These are phyloP conservation scores for Phytophthora rubi DNA, from an alignment of 352 stramenopile species.

Conservation along the genomic window DNA sequence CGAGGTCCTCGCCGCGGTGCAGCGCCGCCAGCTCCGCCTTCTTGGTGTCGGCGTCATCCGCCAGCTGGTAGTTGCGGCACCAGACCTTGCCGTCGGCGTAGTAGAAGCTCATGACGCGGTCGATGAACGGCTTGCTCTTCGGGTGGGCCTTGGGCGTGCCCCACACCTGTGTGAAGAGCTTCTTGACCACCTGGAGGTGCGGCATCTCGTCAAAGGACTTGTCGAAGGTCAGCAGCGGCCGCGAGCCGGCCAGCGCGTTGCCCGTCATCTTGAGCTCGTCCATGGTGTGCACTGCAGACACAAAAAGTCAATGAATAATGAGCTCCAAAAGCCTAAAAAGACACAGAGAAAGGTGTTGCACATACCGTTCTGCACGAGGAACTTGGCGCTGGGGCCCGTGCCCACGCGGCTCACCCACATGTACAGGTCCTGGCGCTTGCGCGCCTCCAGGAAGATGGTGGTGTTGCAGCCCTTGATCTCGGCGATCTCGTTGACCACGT, in stretches of 20 bases:
- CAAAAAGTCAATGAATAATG: background rate
- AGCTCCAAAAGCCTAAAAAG: background rate
- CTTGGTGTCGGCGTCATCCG: conserved; percentile 91
- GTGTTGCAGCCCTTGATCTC: conserved; percentile 99
- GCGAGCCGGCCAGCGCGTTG: conserved; percentile 98
- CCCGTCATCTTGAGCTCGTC: conserved; percentile 99
- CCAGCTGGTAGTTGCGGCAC: conserved; percentile 98
- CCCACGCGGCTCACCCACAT: conserved; percentile 97
- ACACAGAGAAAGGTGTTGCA: background rate
- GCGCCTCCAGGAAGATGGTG: conserved; percentile 96
- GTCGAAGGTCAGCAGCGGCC: conserved; percentile 98
- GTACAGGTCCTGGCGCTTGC: conserved; percentile 99
- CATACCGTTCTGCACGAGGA: conserved; percentile 97
- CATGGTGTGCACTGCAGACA: conserved; percentile 97
- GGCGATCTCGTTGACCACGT: conserved; percentile 98
- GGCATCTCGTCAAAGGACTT: conserved; percentile 89
- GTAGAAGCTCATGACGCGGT: conserved; percentile 98
- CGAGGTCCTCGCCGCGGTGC: conserved; percentile 88
- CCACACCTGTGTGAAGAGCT: conserved; percentile 95
- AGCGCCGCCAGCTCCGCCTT: conserved; percentile 88
- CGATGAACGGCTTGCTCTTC: conserved; percentile 99
- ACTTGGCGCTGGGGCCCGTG: conserved; percentile 97
- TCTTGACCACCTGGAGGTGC: conserved; percentile 96
- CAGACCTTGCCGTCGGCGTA: conserved; percentile 96
- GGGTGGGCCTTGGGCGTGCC: conserved; percentile 98